These are phyloP conservation scores for Solanum verrucosum DNA, from an alignment of 257 asterid species.

Conservation along the genomic window DNA sequence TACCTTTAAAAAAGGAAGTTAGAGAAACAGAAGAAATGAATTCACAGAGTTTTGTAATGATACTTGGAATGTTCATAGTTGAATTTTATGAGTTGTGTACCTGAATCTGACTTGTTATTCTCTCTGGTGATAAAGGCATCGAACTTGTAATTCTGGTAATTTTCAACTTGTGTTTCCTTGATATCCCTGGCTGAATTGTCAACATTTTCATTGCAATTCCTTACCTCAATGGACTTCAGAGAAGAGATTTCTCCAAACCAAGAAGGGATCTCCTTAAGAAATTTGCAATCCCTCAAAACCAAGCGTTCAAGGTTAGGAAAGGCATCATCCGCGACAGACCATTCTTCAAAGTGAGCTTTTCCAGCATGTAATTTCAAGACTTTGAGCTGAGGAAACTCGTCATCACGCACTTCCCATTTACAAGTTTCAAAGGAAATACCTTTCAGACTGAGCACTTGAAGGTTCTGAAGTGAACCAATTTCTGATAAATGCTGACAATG, in stretches of 20 bases:
- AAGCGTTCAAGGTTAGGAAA: background rate
- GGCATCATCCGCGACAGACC: background rate
- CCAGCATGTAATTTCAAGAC: background rate
- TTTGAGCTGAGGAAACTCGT: background rate
- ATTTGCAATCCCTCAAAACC: background rate
- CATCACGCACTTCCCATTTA: background rate
- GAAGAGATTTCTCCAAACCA: background rate
- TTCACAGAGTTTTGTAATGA: background rate
- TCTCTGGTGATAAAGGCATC: background rate
- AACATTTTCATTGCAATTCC: background rate
- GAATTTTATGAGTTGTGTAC: background rate
- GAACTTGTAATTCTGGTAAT: background rate
- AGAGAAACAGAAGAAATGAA: background rate
- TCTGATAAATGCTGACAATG: background rate
- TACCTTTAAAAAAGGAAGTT: no score
- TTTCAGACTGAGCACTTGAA: slow-evolving; percentile 5
- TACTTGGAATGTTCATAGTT: background rate
- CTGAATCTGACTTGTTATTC: background rate
- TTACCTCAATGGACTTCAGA: background rate
- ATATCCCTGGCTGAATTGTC: background rate
- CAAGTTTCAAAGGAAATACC: background rate
- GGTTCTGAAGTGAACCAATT: background rate
- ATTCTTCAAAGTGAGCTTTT: background rate
- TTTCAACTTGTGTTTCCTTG: background rate
- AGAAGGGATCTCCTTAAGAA: background rate